A percentile compares a stretch with the other conserved stretches of the same genome.
These are phyloP conservation scores for Didymellaceae sp. DNA, from an alignment of 2,329 filamentous ascomycete species.

Conservation along the genomic window DNA sequence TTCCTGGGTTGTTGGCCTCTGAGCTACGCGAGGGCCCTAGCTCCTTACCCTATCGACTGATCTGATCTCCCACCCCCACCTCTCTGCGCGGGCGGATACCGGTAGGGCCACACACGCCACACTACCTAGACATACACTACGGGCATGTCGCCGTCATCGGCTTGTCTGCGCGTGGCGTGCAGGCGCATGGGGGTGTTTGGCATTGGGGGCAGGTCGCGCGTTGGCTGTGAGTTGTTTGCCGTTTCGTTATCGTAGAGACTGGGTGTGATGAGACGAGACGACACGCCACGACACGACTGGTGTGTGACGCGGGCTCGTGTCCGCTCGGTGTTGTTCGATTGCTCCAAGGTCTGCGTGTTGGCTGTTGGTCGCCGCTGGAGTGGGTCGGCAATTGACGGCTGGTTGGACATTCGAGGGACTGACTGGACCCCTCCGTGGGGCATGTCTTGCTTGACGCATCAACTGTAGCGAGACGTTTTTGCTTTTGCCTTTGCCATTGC, in stretches of 20 bases:
- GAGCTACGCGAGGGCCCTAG: not conserved
- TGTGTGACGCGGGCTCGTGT: no score
- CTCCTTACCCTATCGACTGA: not conserved
- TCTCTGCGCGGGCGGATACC: no score
- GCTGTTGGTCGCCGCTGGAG: not conserved
- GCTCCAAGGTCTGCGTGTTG: not conserved
- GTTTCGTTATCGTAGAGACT: not conserved
- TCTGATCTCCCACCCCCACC: not conserved
- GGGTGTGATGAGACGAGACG: no score
- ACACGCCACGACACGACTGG: no score
- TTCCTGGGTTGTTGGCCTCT: no score
- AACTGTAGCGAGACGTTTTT: not conserved
- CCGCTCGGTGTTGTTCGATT: no score
- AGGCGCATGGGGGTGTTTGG: not conserved
- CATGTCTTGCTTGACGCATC: constrained; percentile 8
- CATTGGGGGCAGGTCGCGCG: not conserved
- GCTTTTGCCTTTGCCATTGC: no score
- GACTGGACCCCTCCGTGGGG: constrained; percentile 16
- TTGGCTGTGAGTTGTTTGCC: not conserved
- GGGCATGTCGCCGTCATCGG: constrained; percentile 46
- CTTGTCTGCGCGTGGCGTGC: constrained; percentile 10
- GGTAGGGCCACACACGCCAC: no score
- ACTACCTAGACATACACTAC: not conserved
- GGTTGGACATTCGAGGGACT: not conserved
- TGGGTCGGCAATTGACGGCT: constrained; percentile 1